A percentile compares a stretch with the other conserved stretches of the same genome.
These are phyloP conservation scores for Penicillium sp. DNA, from an alignment of 2,329 filamentous ascomycete genomes.

Conservation along the genomic window DNA sequence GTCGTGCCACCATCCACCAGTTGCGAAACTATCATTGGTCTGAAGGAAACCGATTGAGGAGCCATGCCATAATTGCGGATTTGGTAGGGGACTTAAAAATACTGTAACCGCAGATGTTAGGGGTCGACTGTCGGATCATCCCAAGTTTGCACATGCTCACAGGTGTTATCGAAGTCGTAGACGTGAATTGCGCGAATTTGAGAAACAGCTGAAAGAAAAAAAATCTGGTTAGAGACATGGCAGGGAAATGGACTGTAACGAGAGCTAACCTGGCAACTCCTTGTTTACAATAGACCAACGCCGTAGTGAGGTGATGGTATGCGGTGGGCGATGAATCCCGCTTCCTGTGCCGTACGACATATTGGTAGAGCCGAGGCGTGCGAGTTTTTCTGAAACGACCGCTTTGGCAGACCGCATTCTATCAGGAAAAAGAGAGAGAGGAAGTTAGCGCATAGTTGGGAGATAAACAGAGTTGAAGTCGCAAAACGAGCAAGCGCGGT, in stretches of 20 bases:
- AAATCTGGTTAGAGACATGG: background rate
- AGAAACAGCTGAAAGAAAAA: conserved; percentile 52
- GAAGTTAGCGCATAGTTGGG: background rate
- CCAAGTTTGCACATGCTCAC: conserved; percentile 51
- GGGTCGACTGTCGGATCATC: background rate
- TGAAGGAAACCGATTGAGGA: conserved; percentile 74
- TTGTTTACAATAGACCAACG: conserved; percentile 80
- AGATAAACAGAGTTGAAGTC: background rate
- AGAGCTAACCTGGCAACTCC: conserved; percentile 63
- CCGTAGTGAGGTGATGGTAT: conserved; percentile 72
- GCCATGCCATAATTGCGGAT: conserved; percentile 80
- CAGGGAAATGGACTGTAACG: background rate
- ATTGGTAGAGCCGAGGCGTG: conserved; percentile 19
- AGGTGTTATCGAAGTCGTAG: conserved; percentile 97
- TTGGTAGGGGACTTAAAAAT: conserved; percentile 88
- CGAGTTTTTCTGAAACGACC: conserved; percentile 34
- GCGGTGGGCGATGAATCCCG: conserved; percentile 18
- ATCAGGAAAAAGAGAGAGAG: background rate
- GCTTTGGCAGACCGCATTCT: conserved; percentile 39
- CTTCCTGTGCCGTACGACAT: conserved; percentile 26
- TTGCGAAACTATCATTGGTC: conserved; percentile 71
- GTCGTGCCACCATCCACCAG: conserved; percentile 98
- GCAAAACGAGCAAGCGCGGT: background rate
- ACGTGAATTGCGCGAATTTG: conserved; percentile 80
- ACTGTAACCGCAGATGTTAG: conserved; percentile 52